Evolutionary conservation across 345 rosid species (phyloP).

Genomic region (Rhodomyrtus tomentosa): DNA sequence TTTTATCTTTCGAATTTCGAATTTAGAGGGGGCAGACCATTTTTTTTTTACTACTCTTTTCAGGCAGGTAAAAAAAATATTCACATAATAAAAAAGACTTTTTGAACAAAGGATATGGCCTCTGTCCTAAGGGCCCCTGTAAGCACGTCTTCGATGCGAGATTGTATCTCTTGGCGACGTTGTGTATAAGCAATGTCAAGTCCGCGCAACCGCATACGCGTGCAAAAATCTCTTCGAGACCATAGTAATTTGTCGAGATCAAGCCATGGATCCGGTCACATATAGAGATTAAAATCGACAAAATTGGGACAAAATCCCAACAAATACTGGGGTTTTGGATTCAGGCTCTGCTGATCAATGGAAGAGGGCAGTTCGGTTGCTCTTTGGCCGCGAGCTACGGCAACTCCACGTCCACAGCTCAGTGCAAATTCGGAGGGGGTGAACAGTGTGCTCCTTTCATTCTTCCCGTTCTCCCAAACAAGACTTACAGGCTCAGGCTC

Average conservation of each 20-base stretch:
- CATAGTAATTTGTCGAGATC: not conserved
- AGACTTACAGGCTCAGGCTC: conserved; percentile 63
- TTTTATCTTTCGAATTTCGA: not conserved
- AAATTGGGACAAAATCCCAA: not conserved
- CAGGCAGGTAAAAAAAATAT: too few species aligned
- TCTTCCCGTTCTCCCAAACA: conserved; percentile 49
- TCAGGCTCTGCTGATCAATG: conserved; percentile 56
- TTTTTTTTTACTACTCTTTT: too few species aligned
- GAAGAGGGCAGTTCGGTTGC: conserved; percentile 83
- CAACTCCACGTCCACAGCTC: conserved; percentile 5
- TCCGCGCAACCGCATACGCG: not conserved
- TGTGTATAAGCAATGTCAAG: not conserved
- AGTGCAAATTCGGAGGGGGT: conserved; percentile 39
- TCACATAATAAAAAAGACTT: too few species aligned
- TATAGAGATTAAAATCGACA: not conserved
- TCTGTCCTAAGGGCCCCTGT: too few species aligned
- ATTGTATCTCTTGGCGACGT: not conserved
- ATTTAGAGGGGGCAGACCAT: not conserved
- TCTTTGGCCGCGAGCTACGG: conserved; percentile 48
- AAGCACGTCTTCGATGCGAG: fast-evolving
- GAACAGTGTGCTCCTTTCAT: conserved; percentile 60
- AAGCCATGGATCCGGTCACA: not conserved
- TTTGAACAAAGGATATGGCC: not conserved
- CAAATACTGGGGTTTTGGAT: not conserved
- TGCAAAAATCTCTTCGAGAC: not conserved